Conservation (phyloP, 2,329 filamentous ascomycete species). For the Aspergillus latus region DNA sequence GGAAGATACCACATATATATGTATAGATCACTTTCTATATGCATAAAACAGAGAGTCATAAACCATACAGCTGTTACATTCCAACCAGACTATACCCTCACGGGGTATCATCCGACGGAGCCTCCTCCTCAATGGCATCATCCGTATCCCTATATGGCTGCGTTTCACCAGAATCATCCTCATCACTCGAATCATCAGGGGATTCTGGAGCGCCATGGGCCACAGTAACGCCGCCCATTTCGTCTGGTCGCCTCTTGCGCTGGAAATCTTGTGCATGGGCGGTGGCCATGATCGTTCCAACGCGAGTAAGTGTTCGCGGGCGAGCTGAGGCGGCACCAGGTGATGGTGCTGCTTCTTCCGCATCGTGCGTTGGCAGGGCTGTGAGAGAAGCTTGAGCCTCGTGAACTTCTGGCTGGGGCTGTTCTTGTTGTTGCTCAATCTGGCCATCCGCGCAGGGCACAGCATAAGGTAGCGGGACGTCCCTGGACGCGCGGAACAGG, state of each 20-base stretch:
- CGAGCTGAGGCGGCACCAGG: slow-evolving; percentile 28
- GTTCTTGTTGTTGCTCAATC: slow-evolving; percentile 16
- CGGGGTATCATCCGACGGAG: slow-evolving; percentile 12
- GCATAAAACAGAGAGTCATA: not conserved
- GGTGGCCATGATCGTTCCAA: slow-evolving; percentile 70
- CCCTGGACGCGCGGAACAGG: slow-evolving; percentile 83
- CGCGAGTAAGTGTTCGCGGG: slow-evolving; percentile 46
- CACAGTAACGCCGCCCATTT: slow-evolving; percentile 38
- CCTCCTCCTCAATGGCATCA: slow-evolving; percentile 20
- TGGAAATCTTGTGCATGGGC: slow-evolving; percentile 93
- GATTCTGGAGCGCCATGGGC: slow-evolving; percentile 34
- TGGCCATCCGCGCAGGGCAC: slow-evolving; percentile 30
- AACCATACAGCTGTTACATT: not conserved
- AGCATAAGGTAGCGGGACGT: slow-evolving; percentile 81
- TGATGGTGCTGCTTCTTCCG: slow-evolving; percentile 20
- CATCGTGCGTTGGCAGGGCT: slow-evolving; percentile 18
- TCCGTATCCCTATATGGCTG: slow-evolving; percentile 15
- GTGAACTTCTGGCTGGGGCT: slow-evolving; percentile 29
- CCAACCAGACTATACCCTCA: not conserved
- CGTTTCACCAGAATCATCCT: slow-evolving; percentile 28
- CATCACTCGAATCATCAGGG: slow-evolving; percentile 41
- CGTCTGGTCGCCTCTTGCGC: slow-evolving; percentile 63
- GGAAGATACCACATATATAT: not conserved
- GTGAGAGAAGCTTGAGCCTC: slow-evolving; percentile 25
- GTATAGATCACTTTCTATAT: not conserved